Evolutionary conservation across 305 asterid genomes (phyloP).

Genomic region (Solanum hybrid): DNA sequence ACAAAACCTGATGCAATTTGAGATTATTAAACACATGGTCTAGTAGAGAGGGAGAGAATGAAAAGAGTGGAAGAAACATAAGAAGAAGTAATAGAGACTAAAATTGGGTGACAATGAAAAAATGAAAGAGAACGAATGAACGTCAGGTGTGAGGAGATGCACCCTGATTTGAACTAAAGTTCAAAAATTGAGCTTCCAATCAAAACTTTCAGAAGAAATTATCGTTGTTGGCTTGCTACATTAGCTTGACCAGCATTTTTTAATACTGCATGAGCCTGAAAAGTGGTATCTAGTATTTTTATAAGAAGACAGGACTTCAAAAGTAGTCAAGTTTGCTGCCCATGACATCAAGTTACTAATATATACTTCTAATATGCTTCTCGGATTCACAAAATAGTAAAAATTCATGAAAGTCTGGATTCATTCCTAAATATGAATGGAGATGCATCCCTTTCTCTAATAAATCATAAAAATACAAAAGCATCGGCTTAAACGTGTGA

Average conservation of each 20-base stretch:
- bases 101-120: too few species aligned
- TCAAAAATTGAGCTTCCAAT: background rate
- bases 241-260: conserved; percentile 99
- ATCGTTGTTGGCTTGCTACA: conserved; percentile 64
- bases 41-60: too few species aligned
- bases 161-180: background rate
- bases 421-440: background rate
- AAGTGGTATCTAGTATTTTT: background rate
- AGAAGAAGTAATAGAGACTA: too few species aligned
- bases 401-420: background rate
- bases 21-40: too few species aligned
- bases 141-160: background rate
- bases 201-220: conserved; percentile 15
- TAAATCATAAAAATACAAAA: background rate
- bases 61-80: too few species aligned
- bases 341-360: background rate
- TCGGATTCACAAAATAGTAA: background rate
- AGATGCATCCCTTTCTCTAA: background rate
- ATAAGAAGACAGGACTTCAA: background rate
- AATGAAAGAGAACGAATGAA: too few species aligned
- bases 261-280: conserved; percentile 90
- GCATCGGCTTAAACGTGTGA: background rate
- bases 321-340: background rate
- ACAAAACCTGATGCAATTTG: too few species aligned
- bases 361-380: background rate